Evolutionary conservation across 2,329 filamentous ascomycete species (phyloP).

Genomic region (Fusarium sulawesiense): DNA sequence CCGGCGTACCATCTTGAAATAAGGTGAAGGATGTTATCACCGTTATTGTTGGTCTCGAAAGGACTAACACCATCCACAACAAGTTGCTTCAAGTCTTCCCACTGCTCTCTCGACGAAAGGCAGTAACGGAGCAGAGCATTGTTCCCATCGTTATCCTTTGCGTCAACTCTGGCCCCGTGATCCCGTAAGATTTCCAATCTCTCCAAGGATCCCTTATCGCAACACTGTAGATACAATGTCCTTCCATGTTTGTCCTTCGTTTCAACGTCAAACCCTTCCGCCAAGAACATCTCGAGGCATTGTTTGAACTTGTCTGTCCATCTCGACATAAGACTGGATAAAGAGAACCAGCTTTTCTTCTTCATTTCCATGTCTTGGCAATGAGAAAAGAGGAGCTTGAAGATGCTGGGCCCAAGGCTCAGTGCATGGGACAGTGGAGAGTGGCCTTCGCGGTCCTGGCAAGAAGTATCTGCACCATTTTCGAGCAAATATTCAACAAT

Average conservation of each 20-base stretch:
- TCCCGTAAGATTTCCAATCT: neutral
- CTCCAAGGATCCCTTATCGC: neutral
- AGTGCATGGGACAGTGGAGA: neutral
- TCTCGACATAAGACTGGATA: neutral
- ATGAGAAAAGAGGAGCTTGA: slow-evolving; percentile 20
- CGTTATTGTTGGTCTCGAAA: slow-evolving; percentile 21
- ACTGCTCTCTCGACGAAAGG: fast-evolving
- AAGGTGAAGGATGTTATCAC: slow-evolving; percentile 32
- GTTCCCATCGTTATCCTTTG: slow-evolving; percentile 18
- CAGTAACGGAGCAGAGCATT: slow-evolving; percentile 24
- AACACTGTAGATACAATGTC: slow-evolving; percentile 29
- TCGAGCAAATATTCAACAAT: slow-evolving; percentile 32
- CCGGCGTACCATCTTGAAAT: slow-evolving; percentile 1
- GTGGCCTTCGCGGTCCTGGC: neutral
- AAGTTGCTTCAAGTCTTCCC: neutral
- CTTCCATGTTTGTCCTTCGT: slow-evolving; percentile 1
- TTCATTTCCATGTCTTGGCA: neutral
- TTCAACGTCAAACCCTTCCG: slow-evolving; percentile 28
- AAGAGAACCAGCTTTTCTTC: slow-evolving; percentile 23
- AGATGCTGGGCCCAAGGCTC: neutral
- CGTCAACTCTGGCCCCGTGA: slow-evolving; percentile 14
- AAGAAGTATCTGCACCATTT: slow-evolving; percentile 25
- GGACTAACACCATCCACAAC: slow-evolving; percentile 23
- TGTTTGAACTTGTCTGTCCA: neutral
- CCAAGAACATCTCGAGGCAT: slow-evolving; percentile 20